Evolutionary conservation across 768 basidiomycete species (phyloP).

Genomic region (Tylopilus sp.): DNA sequence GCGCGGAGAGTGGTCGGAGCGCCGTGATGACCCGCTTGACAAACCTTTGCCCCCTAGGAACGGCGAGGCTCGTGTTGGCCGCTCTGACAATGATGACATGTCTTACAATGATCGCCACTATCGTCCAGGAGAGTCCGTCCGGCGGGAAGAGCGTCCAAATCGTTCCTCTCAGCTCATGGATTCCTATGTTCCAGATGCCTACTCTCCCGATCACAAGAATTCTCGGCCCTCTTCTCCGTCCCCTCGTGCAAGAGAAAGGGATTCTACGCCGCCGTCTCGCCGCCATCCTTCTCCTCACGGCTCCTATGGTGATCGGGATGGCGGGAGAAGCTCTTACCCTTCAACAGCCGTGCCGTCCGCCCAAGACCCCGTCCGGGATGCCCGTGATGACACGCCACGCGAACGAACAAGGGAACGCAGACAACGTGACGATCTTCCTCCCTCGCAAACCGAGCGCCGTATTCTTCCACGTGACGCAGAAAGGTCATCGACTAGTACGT

Average conservation of each 20-base stretch:
- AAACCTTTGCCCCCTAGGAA: slow-evolving; percentile 23
- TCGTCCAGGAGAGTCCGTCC: slow-evolving; percentile 41
- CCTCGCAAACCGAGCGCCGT: slow-evolving; percentile 20
- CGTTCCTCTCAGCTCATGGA: slow-evolving; percentile 21
- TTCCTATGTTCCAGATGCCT: slow-evolving; percentile 29
- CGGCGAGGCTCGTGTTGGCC: slow-evolving; percentile 28
- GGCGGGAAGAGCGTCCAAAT: slow-evolving; percentile 27
- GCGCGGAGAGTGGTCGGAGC: slow-evolving; percentile 22
- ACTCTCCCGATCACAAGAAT: slow-evolving; percentile 23
- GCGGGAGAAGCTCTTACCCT: slow-evolving; percentile 15
- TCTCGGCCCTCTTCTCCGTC: slow-evolving; percentile 23
- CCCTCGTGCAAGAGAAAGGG: slow-evolving; percentile 23
- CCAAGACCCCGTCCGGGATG: slow-evolving; percentile 27
- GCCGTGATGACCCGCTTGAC: slow-evolving; percentile 28
- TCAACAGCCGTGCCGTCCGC: slow-evolving; percentile 10
- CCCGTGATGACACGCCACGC: slow-evolving; percentile 9
- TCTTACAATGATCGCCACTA: slow-evolving; percentile 66
- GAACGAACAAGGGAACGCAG: slow-evolving; percentile 24
- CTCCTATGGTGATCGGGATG: slow-evolving; percentile 24
- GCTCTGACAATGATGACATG: slow-evolving; percentile 32
- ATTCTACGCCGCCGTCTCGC: slow-evolving; percentile 19
- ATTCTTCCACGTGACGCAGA: slow-evolving; percentile 27
- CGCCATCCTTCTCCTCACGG: slow-evolving; percentile 20
- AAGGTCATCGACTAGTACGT: slow-evolving; percentile 43
- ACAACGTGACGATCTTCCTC: slow-evolving; percentile 24